These are phyloP conservation scores for Lodderomyces elongisporus DNA, from an alignment of 1,139 yeast genomes.

Conservation along the genomic window DNA sequence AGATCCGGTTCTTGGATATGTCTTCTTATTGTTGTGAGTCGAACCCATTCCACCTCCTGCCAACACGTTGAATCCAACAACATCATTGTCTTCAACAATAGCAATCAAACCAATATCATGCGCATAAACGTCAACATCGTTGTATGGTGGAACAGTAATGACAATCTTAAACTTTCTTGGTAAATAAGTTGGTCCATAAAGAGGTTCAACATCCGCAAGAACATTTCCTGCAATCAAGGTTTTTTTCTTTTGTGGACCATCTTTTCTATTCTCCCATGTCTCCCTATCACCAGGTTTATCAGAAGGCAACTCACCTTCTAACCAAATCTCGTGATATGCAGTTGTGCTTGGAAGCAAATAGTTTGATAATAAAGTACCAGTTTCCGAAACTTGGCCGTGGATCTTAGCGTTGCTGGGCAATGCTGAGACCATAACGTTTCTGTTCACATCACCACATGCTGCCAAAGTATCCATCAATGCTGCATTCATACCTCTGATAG, in stretches of 20 bases:
- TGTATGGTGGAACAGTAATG: slow-evolving; percentile 92
- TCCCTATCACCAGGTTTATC: slow-evolving; percentile 66
- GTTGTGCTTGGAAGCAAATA: slow-evolving; percentile 85
- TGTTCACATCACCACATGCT: slow-evolving; percentile 97
- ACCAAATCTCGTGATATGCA: slow-evolving; percentile 96
- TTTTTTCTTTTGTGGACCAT: slow-evolving; percentile 75
- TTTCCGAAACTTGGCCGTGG: slow-evolving; percentile 65
- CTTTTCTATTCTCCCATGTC: slow-evolving; percentile 68
- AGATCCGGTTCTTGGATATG: slow-evolving; percentile 93
- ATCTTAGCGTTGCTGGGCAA: slow-evolving; percentile 79
- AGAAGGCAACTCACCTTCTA: slow-evolving; percentile 75
- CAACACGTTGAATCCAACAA: slow-evolving; percentile 75
- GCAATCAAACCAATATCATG: slow-evolving; percentile 93
- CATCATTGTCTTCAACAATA: slow-evolving; percentile 65
- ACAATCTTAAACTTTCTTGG: slow-evolving; percentile 97
- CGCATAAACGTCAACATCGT: slow-evolving; percentile 95
- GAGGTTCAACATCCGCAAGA: slow-evolving; percentile 78
- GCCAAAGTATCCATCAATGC: slow-evolving; percentile 90
- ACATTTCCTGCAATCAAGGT: slow-evolving; percentile 86
- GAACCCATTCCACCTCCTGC: slow-evolving; percentile 99
- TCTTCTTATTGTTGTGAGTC: slow-evolving; percentile 93
- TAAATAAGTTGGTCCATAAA: slow-evolving; percentile 79
- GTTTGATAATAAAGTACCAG: slow-evolving; percentile 68
- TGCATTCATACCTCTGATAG: slow-evolving; percentile 90
- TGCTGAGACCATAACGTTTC: slow-evolving; percentile 91